Evolutionary conservation across 2,329 filamentous ascomycete genomes (phyloP).

Genomic region (Ciborinia camelliae): DNA sequence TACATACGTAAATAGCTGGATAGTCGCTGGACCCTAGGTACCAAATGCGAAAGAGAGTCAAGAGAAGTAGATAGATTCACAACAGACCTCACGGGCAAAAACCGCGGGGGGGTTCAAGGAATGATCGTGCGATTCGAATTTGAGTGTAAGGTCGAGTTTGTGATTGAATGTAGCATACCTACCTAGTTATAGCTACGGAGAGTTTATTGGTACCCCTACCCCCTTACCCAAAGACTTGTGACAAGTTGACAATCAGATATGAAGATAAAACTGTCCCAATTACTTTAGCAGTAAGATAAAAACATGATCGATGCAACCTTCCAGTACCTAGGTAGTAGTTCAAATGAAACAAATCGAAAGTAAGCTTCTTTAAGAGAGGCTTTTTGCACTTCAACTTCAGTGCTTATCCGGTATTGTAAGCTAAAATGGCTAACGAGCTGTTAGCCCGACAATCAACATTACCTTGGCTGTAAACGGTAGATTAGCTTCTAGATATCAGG

Average conservation of each 20-base stretch:
- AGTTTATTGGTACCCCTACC: neutral
- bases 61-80: slow-evolving; percentile 10
- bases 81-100: slow-evolving; percentile 12
- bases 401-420: neutral
- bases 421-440: neutral
- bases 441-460: neutral
- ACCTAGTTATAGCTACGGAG: neutral
- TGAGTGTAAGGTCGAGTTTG: slow-evolving; percentile 1
- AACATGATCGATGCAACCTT: neutral
- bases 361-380: neutral
- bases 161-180: neutral
- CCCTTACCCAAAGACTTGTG: neutral
- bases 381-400: neutral
- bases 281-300: neutral
- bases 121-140: too few species aligned
- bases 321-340: neutral
- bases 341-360: neutral
- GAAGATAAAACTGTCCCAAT: too few species aligned
- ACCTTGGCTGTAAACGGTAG: neutral
- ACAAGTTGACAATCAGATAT: too few species aligned
- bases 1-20: neutral
- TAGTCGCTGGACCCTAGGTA: neutral
- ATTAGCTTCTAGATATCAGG: too few species aligned
- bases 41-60: too few species aligned
- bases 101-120: slow-evolving; percentile 6